Evolutionary conservation across 1,284 basidiomycete genomes (phyloP).

Genomic region (Cryptococcus wingfieldii): DNA sequence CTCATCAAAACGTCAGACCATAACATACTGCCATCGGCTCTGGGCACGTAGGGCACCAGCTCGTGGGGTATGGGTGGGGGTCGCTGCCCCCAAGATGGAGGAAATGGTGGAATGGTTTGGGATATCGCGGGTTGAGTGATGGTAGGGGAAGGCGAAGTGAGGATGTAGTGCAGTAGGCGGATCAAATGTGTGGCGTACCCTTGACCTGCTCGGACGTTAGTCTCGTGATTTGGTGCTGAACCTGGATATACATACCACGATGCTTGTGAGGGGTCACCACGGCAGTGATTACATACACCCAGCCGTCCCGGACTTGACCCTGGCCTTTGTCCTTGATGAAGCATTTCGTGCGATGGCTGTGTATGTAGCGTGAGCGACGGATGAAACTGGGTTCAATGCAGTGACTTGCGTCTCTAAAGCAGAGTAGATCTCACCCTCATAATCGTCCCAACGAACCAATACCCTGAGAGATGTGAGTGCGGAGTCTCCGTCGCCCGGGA

Average conservation of each 20-base stretch:
- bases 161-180: constrained; percentile 5
- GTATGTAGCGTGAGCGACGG: background rate
- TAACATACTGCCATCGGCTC: background rate
- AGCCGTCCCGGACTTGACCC: constrained; percentile 9
- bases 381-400: background rate
- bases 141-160: background rate
- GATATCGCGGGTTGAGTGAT: background rate
- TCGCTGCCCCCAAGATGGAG: constrained; percentile 2
- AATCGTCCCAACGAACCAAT: constrained; percentile 6
- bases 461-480: constrained; percentile 1
- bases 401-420: constrained; percentile 5
- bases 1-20: constrained; percentile 3
- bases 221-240: background rate
- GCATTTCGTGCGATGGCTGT: constrained; percentile 14
- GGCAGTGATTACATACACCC: constrained; percentile 27
- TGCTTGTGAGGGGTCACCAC: constrained; percentile 27
- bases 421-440: constrained; percentile 5
- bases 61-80: constrained; percentile 1
- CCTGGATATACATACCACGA: constrained; percentile 14
- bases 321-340: constrained; percentile 16
- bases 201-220: background rate
- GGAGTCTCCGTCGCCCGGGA: background rate
- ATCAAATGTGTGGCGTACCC: constrained; percentile 7
- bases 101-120: constrained; percentile 5
- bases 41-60: background rate